These are phyloP conservation scores for Starmerella stellata DNA, from an alignment of 805 yeast genomes.

Conservation along the genomic window DNA sequence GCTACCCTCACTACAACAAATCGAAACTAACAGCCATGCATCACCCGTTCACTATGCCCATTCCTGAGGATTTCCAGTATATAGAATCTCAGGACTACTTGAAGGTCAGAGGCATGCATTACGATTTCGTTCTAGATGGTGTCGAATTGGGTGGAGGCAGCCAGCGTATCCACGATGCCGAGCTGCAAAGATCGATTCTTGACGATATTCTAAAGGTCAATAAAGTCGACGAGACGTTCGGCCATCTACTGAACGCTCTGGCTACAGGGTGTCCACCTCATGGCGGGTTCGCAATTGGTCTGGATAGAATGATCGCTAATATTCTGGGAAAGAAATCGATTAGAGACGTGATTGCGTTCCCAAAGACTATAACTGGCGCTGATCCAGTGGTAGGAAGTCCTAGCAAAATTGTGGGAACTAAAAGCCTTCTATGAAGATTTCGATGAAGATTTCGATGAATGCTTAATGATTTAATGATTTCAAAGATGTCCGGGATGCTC, in stretches of 20 bases:
- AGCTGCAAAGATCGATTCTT: conserved; percentile 57
- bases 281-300: conserved; percentile 91
- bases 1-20: conserved; percentile 46
- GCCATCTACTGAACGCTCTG: conserved; percentile 68
- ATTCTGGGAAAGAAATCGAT: conserved; percentile 57
- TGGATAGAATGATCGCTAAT: conserved; percentile 88
- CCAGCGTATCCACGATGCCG: conserved; percentile 77
- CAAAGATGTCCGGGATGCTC: too few species aligned
- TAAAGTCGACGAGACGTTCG: conserved; percentile 48
- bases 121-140: conserved; percentile 85
- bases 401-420: conserved; percentile 39
- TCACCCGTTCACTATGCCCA: conserved; percentile 94
- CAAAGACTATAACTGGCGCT: conserved; percentile 73
- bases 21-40: conserved; percentile 52
- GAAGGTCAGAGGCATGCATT: conserved; percentile 69
- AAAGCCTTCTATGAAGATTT: too few species aligned
- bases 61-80: conserved; percentile 43
- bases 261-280: conserved; percentile 95
- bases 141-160: conserved; percentile 97
- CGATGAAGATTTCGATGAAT: too few species aligned
- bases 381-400: conserved; percentile 86
- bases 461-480: too few species aligned
- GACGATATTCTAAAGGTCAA: conserved; percentile 40
- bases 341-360: conserved; percentile 89
- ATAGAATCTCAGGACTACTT: conserved; percentile 37